phyloP scores from a whole-genome alignment of 2,329 filamentous ascomycete genomes.

The Dactylellina sp. region DNA sequence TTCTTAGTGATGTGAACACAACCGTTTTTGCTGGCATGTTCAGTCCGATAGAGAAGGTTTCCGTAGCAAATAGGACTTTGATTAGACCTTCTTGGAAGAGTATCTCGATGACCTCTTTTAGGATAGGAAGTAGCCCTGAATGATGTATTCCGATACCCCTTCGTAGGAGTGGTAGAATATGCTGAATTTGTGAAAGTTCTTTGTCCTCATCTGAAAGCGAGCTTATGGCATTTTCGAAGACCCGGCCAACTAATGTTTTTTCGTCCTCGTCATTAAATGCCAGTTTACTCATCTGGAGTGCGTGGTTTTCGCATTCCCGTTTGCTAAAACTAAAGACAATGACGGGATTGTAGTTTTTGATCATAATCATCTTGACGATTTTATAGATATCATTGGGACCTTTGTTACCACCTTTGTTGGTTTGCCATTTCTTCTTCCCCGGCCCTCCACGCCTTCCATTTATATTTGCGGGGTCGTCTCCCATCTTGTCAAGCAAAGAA shows the following conservation, averaged over 20 bases:
- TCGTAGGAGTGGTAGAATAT: conserved; percentile 87
- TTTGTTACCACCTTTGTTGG: conserved; percentile 83
- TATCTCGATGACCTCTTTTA: conserved; percentile 99
- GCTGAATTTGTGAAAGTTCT: conserved; percentile 85
- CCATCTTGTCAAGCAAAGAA: conserved; percentile 86
- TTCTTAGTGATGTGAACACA: conserved; percentile 96
- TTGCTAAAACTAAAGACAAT: conserved; percentile 99
- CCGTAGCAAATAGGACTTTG: conserved; percentile 96
- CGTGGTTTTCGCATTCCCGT: conserved; percentile 90
- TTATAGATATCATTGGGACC: conserved; percentile 86
- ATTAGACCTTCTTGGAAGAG: conserved; percentile 97
- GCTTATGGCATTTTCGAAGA: conserved; percentile 92
- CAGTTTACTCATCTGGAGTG: conserved; percentile 84
- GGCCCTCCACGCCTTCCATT: conserved; percentile 81
- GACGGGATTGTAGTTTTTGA: conserved; percentile 95
- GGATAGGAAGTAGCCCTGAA: conserved; percentile 90
- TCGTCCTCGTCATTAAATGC: conserved; percentile 97
- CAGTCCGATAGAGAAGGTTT: conserved; percentile 97
- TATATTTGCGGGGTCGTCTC: conserved; percentile 81
- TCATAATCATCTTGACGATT: conserved; percentile 98
- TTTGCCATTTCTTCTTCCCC: conserved; percentile 90
- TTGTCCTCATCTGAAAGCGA: conserved; percentile 93
- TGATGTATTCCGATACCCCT: conserved; percentile 97
- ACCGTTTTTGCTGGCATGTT: conserved; percentile 99
- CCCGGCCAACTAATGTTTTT: conserved; percentile 91